Conservation (phyloP, 2,329 filamentous ascomycete genomes). For the Xylariaceae sp. region DNA sequence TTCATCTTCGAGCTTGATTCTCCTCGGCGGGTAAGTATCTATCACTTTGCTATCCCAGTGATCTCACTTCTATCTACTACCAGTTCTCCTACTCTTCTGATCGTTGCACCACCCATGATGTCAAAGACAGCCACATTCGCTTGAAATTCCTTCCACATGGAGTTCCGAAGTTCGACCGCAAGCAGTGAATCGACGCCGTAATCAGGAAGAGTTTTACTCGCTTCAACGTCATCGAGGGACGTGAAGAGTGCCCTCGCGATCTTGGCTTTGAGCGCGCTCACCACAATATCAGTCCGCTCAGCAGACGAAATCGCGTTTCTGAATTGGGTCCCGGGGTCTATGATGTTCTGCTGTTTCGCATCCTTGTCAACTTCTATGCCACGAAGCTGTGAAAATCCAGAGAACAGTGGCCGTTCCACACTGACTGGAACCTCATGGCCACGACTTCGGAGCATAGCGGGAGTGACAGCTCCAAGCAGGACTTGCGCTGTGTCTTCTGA, state of each 20-base stretch:
- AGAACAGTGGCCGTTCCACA: conserved; percentile 13
- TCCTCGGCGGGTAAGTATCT: too few relatives aligned
- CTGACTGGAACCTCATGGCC: conserved; percentile 4
- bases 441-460: conserved; percentile 11
- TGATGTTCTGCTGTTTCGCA: too few relatives aligned
- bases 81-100: too few relatives aligned
- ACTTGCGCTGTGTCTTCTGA: conserved; percentile 7
- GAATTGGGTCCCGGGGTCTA: too few relatives aligned
- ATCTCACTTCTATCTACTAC: too few relatives aligned
- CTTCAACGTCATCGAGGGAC: conserved; percentile 23
- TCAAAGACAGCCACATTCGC: conserved; percentile 20
- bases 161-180: conserved; percentile 32
- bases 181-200: conserved; percentile 33
- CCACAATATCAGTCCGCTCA: conserved; percentile 17
- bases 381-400: not conserved
- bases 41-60: too few relatives aligned
- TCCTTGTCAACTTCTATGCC: not conserved
- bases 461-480: conserved; percentile 15
- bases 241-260: conserved; percentile 22
- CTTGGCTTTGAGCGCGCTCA: conserved; percentile 16
- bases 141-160: conserved; percentile 21
- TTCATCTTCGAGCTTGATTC: too few relatives aligned
- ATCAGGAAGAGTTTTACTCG: conserved; percentile 22
- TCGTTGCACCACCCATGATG: conserved; percentile 13
- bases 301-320: too few relatives aligned